A percentile compares a stretch with the other conserved stretches of the same genome.
Conservation (phyloP, 1,139 yeast species). For the Diutina sp. region DNA sequence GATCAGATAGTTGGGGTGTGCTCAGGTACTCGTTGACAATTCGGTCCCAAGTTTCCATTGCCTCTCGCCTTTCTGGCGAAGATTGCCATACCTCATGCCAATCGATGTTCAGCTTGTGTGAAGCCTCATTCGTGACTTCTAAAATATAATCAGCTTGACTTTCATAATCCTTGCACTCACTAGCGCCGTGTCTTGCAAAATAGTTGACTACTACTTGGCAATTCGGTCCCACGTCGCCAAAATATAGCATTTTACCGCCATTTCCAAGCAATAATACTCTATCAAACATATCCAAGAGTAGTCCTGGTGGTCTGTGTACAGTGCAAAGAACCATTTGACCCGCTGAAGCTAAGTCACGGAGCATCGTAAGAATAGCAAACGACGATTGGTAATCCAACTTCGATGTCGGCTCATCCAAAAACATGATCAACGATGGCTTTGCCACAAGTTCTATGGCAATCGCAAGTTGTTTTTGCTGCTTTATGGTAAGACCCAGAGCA, state of each 20-base stretch:
- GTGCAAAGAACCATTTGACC: slow-evolving; percentile 28
- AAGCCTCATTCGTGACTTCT: slow-evolving; percentile 33
- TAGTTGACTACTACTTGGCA: slow-evolving; percentile 37
- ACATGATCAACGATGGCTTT: slow-evolving; percentile 37
- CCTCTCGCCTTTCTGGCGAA: background rate
- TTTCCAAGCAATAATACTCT: background rate
- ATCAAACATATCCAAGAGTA: background rate
- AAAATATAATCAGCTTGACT: slow-evolving; percentile 60
- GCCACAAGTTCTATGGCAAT: slow-evolving; percentile 54
- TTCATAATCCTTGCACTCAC: slow-evolving; percentile 32
- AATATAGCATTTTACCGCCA: slow-evolving; percentile 45
- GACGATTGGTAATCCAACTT: slow-evolving; percentile 51
- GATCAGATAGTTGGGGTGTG: background rate
- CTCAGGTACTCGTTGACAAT: background rate
- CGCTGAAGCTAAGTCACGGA: slow-evolving; percentile 36
- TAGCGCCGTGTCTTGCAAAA: slow-evolving; percentile 43
- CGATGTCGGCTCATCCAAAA: slow-evolving; percentile 44
- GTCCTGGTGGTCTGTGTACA: background rate
- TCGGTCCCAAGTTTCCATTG: background rate
- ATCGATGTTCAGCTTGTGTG: background rate
- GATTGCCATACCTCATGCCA: background rate
- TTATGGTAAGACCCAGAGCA: slow-evolving; percentile 52
- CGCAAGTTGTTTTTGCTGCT: slow-evolving; percentile 52
- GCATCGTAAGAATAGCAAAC: slow-evolving; percentile 40
- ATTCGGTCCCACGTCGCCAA: slow-evolving; percentile 50